phyloP scores from a whole-genome alignment of 1,284 basidiomycete species.

The Malassezia obtusa region DNA sequence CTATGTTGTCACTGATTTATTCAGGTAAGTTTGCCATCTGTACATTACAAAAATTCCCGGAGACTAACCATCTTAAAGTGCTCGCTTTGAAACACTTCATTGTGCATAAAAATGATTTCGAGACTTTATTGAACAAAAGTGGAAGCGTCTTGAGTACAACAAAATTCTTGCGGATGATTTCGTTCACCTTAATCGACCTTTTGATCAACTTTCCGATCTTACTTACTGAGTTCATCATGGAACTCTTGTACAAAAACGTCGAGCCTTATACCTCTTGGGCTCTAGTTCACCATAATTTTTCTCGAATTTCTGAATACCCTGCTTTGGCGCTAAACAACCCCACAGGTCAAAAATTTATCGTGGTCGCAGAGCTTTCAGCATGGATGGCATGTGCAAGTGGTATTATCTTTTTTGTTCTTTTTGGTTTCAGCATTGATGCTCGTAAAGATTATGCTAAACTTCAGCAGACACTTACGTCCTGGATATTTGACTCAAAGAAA shows the following conservation, averaged over 20 bases:
- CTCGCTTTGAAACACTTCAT: slow-evolving; percentile 4
- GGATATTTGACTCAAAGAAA: no score
- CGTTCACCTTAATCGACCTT: slow-evolving; percentile 10
- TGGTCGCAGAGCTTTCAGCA: not conserved
- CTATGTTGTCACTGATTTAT: slow-evolving; percentile 48
- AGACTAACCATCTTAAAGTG: not conserved
- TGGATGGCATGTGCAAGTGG: slow-evolving; percentile 14
- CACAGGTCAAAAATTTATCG: not conserved
- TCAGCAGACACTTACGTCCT: not conserved
- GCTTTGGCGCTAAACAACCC: not conserved
- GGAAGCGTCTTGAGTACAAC: slow-evolving; percentile 5
- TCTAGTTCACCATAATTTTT: slow-evolving; percentile 54
- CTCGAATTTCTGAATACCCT: not conserved
- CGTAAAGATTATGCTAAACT: not conserved
- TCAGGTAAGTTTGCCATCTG: slow-evolving; percentile 51
- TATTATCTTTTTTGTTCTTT: slow-evolving; percentile 23
- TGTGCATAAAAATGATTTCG: slow-evolving; percentile 6
- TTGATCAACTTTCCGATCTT: slow-evolving; percentile 49
- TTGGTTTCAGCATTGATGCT: slow-evolving; percentile 21
- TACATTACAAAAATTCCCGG: slow-evolving; percentile 36
- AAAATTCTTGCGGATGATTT: slow-evolving; percentile 13
- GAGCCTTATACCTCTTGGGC: slow-evolving; percentile 55
- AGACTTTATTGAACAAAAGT: not conserved
- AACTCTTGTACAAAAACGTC: slow-evolving; percentile 23
- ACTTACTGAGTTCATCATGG: slow-evolving; percentile 11